Evolutionary conservation across 2,329 filamentous ascomycete species (phyloP), one percentile per base, ranked within the genome.

Genomic region (Boeremia lycopersici): DNA sequence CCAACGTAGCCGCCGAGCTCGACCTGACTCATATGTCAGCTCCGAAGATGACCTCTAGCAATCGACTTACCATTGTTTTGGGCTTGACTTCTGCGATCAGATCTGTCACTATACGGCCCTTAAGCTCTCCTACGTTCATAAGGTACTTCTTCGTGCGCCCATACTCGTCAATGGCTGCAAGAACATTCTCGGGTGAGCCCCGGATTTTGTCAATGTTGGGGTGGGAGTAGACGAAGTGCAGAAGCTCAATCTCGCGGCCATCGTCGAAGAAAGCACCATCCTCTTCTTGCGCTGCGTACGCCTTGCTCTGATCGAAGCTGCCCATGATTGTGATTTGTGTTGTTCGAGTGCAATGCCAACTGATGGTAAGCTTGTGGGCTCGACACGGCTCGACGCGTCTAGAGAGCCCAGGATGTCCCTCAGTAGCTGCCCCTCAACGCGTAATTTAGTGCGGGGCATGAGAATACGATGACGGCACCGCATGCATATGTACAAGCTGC

Each of bases 1-100:
- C 90, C 90, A 17, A 92, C 82, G 73, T 93, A 95, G 43, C 89
- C 88, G 41, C 91, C 90, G 0, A 95, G 81, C 70, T 96, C 90
- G 41, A 93, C 81, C 78, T 80, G 53, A 35, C 6, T 33, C 15
- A 12, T 29, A 30, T 35, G 51, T 65, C 48, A 62, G 56, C 36
- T 42, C n/a, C 30, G 6, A 3, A n/a, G 1, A 13, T 17, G 19
- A 28, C 23, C 35, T 28, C 11, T 11, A 44, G 4, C 35, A 41
- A 35, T 26, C 35, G 26, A 41, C 57, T 49, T 69, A 84, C 84
- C 85, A 92, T 90, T 2, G 80, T 80, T 48, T 84, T 73, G 0
- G 89, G 89, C 70, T 88, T 89, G 42, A 82, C 77, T 59, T 89
- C 78, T 17, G 78, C 78, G 55, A 95, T 92, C 34, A 93, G 73